Percentiles rank a stretch among this genome's conserved stretches.
These are phyloP conservation scores for Achlya hypogyna DNA, from an alignment of 352 stramenopile genomes.

Conservation along the genomic window DNA sequence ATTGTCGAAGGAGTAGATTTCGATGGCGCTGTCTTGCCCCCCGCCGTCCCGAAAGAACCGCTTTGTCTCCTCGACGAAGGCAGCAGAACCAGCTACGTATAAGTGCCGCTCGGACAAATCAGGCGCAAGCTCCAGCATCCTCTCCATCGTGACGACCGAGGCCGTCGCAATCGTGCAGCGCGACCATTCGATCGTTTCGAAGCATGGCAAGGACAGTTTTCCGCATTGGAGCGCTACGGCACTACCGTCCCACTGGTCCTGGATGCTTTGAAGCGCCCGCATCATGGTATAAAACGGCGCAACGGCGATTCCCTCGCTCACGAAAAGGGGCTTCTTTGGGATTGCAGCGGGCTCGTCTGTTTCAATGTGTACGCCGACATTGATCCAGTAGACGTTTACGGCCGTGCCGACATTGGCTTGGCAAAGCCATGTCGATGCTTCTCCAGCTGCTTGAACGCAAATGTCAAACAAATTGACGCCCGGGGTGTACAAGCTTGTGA, in stretches of 20 bases:
- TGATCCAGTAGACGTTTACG: constrained; percentile 6
- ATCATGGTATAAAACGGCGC: constrained; percentile 7
- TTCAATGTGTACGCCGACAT: background rate
- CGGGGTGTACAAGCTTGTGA: background rate
- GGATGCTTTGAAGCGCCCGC: background rate
- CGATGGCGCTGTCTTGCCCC: background rate
- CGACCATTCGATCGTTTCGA: background rate
- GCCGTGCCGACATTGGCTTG: background rate
- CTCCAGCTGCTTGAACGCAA: background rate
- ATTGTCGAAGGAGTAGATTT: constrained; percentile 15
- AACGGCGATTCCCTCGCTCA: background rate
- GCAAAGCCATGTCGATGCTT: background rate
- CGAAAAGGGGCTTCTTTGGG: background rate
- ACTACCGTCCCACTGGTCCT: background rate
- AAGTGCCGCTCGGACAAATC: background rate
- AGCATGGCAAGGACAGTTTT: background rate
- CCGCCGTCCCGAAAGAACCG: background rate
- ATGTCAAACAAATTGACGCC: background rate
- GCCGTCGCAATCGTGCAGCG: background rate
- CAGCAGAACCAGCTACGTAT: constrained; percentile 2
- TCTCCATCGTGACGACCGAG: background rate
- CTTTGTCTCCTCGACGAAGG: background rate
- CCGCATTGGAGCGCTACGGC: background rate
- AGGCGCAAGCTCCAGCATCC: background rate
- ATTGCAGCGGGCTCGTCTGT: background rate